Percentiles rank a stretch among this genome's conserved stretches.
phyloP scores from a whole-genome alignment of 2,329 filamentous ascomycete genomes.

The Fusarium circinatum region DNA sequence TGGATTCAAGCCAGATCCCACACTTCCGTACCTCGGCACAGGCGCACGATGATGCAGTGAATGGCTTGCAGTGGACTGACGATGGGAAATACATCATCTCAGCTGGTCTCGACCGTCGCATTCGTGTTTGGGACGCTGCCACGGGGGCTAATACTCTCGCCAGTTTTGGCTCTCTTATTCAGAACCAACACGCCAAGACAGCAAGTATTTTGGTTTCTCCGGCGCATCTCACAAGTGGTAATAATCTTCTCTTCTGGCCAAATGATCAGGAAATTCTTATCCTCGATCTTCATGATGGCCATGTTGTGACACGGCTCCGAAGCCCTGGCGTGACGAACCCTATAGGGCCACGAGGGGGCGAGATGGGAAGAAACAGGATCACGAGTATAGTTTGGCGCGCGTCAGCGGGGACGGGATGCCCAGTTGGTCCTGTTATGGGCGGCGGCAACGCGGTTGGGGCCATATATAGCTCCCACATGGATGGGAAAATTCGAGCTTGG shows the following conservation, averaged over 20 bases:
- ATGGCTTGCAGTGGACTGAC: constrained; percentile 85
- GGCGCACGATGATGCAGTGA: constrained; percentile 85
- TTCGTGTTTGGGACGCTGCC: constrained; percentile 86
- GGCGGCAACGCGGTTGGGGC: constrained; percentile 62
- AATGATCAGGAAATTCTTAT: constrained; percentile 84
- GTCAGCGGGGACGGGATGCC: constrained; percentile 66
- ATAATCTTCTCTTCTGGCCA: constrained; percentile 81
- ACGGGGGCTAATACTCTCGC: constrained; percentile 88
- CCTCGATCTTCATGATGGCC: constrained; percentile 82
- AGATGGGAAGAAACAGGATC: constrained; percentile 73
- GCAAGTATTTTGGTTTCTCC: constrained; percentile 73
- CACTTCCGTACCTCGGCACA: constrained; percentile 62
- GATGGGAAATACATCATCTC: constrained; percentile 81
- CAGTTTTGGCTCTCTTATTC: constrained; percentile 84
- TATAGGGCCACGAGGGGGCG: constrained; percentile 54
- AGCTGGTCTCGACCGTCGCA: constrained; percentile 82
- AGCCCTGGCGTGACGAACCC: constrained; percentile 67
- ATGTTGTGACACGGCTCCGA: constrained; percentile 75
- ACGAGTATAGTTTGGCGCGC: constrained; percentile 80
- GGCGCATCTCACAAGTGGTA: constrained; percentile 62
- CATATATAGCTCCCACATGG: constrained; percentile 83
- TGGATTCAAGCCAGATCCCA: constrained; percentile 45
- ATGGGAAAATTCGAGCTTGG: constrained; percentile 88
- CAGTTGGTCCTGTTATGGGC: constrained; percentile 69
- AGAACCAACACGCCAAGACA: constrained; percentile 74